Percentiles rank a stretch among this genome's conserved stretches.
Conservation (phyloP, 257 asterid genomes). For the Nicotiana noctiflora region DNA sequence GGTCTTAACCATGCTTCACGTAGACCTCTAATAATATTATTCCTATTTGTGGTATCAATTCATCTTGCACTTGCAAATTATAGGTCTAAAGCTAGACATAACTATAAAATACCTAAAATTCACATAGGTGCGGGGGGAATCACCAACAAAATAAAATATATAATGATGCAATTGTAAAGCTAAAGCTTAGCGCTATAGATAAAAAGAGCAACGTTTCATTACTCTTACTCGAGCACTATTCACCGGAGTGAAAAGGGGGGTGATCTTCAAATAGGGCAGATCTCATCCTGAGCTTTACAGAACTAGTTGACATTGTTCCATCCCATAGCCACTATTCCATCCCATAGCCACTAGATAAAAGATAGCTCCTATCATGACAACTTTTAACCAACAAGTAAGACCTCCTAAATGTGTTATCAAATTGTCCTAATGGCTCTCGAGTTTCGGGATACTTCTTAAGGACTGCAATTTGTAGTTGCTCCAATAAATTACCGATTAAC, state of each 20-base stretch:
- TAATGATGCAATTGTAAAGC: background rate
- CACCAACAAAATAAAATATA: background rate
- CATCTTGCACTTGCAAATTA: background rate
- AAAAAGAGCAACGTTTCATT: conserved; percentile 6
- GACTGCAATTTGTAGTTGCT: conserved; percentile 65
- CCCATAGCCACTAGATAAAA: conserved; percentile 82
- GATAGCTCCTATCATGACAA: conserved; percentile 66
- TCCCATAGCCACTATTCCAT: conserved; percentile 51
- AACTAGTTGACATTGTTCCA: conserved; percentile 82
- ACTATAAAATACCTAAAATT: background rate
- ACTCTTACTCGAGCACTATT: conserved; percentile 65
- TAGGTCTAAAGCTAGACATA: background rate
- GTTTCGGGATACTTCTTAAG: conserved; percentile 53
- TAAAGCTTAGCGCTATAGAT: background rate
- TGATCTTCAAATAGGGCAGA: conserved; percentile 67
- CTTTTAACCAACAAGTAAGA: conserved; percentile 60
- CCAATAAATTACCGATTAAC: conserved; percentile 62
- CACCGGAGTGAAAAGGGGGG: conserved; percentile 62
- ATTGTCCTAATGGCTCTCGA: conserved; percentile 71
- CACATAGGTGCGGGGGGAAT: background rate
- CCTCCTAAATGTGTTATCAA: conserved; percentile 66
- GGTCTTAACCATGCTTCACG: background rate
- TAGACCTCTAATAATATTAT: background rate
- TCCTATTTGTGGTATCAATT: background rate
- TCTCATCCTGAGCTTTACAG: conserved; percentile 62